These are phyloP conservation scores for Meira nashicola DNA, from an alignment of 1,284 basidiomycete genomes.

Conservation along the genomic window DNA sequence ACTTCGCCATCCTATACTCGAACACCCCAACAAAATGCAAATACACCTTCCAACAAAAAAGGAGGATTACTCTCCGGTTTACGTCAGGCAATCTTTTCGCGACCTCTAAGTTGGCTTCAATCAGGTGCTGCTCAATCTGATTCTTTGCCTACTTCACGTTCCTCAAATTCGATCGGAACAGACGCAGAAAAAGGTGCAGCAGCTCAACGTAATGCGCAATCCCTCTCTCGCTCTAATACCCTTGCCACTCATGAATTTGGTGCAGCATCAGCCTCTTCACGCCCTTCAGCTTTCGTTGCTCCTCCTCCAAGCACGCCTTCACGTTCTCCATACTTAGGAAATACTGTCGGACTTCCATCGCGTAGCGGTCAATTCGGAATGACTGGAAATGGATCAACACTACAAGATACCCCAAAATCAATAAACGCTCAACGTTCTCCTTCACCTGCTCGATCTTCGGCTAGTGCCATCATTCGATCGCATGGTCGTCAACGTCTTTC, in stretches of 20 bases:
- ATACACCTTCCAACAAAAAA: too few species aligned
- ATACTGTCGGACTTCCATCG: too few species aligned
- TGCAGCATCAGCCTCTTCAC: background rate
- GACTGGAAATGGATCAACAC: background rate
- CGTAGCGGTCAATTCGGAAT: too few species aligned
- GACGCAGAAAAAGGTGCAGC: constrained; percentile 18
- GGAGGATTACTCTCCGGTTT: constrained; percentile 27
- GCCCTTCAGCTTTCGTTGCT: background rate
- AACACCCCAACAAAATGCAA: background rate
- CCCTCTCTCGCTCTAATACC: constrained; percentile 13
- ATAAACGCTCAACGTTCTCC: background rate
- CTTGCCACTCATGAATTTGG: background rate
- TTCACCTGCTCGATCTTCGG: constrained; percentile 7
- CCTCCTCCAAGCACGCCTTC: background rate
- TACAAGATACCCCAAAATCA: background rate
- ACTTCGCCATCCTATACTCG: background rate
- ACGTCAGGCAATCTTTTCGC: constrained; percentile 28
- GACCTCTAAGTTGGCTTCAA: constrained; percentile 32
- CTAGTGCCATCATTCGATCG: constrained; percentile 6
- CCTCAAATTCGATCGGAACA: constrained; percentile 22
- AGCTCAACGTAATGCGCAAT: constrained; percentile 17
- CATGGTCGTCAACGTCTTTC: constrained; percentile 6
- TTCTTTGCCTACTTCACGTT: constrained; percentile 13
- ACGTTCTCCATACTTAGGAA: background rate
- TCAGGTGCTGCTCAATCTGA: constrained; percentile 16